Base-by-base conservation (phyloP, 2,329 filamentous ascomycete genomes). In the Pseudocercospora fijiensis region DNA sequence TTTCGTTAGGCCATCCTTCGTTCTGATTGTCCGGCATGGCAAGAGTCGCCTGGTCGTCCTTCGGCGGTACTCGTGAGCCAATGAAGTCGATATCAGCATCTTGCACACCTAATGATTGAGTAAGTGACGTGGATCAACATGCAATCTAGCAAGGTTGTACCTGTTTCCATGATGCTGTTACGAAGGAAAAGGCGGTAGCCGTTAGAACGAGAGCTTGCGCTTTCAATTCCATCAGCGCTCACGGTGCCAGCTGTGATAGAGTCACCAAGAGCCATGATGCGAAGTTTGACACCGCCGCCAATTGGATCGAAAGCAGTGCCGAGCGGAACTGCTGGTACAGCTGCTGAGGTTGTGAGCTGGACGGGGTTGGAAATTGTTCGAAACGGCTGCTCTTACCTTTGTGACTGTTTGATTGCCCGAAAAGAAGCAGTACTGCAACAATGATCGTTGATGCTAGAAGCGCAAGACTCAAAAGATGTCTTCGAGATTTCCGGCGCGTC, bases 21-120 rank as follows among this genome's bases (percentile, higher is more conserved):
- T 67, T 60, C 6, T 64, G 49, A 24, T 63, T 63, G 37, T 67
- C 63, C 20, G 64, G 62, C 43, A 47, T 47, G 22, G 43, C 43
- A 10, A 10, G 7, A 24, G 43, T 47, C 7, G 43, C 43, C 33
- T 58, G 60, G 13, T 66, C 58, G 20, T 62, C 64, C 11, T 64
- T 58, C 3, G n/a, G 57, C 11, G 57, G 18, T 8, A 20, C 18
- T 5, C 43, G 47, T 11, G 58, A 56, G 37, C 64, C 64, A 24
- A 66, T 64, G 62, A 59, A 66, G 26, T 66, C 55, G 6, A 63
- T 43, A 13, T 47, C 22, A 13, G 43, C 18, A 24, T 24, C 22
- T 11, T 22, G 18, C n/a, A 47, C 43, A 47, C 43, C 43, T 47
- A 7, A 47, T 24, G 16, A 11, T 24, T 7, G 18, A 24, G 43